Evolutionary conservation across 1,139 yeast genomes (phyloP).

Genomic region (Eremothecium coryli): DNA sequence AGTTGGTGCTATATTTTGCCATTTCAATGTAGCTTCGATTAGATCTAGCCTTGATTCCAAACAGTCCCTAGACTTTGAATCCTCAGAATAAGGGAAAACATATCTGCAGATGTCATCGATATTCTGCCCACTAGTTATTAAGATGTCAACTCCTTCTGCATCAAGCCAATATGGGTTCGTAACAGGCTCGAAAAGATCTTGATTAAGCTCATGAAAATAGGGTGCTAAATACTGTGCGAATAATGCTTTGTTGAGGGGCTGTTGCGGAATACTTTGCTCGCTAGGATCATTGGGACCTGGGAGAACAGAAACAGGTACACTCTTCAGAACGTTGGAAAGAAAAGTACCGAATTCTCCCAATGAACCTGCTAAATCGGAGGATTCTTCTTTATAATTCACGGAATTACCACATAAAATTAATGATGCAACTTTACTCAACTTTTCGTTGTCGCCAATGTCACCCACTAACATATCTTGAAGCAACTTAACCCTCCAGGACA

Average conservation of each 20-base stretch:
- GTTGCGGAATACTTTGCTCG: conserved; percentile 80
- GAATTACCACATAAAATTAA: conserved; percentile 74
- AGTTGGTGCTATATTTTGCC: conserved; percentile 89
- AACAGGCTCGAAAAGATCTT: conserved; percentile 36
- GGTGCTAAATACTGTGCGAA: conserved; percentile 41
- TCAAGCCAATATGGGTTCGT: conserved; percentile 77
- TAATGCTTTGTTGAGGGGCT: conserved; percentile 70
- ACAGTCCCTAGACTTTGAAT: conserved; percentile 17
- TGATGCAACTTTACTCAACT: conserved; percentile 38
- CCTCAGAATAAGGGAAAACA: conserved; percentile 33
- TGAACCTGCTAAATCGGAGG: conserved; percentile 19
- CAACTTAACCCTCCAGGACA: conserved; percentile 46
- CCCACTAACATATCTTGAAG: conserved; percentile 68
- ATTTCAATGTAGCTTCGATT: conserved; percentile 59
- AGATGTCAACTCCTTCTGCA: conserved; percentile 43
- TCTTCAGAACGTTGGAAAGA: conserved; percentile 46
- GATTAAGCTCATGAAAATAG: conserved; percentile 36
- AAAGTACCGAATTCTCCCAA: conserved; percentile 45
- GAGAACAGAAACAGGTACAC: conserved; percentile 64
- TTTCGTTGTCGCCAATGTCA: conserved; percentile 40
- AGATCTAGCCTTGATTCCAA: conserved; percentile 40
- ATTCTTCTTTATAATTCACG: conserved; percentile 31
- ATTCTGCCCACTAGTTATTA: conserved; percentile 82
- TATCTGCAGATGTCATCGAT: conserved; percentile 70
- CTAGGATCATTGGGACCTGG: conserved; percentile 85